Base-by-base conservation (phyloP, 495 filamentous ascomycete species). In the Rhypophila decipiens region DNA sequence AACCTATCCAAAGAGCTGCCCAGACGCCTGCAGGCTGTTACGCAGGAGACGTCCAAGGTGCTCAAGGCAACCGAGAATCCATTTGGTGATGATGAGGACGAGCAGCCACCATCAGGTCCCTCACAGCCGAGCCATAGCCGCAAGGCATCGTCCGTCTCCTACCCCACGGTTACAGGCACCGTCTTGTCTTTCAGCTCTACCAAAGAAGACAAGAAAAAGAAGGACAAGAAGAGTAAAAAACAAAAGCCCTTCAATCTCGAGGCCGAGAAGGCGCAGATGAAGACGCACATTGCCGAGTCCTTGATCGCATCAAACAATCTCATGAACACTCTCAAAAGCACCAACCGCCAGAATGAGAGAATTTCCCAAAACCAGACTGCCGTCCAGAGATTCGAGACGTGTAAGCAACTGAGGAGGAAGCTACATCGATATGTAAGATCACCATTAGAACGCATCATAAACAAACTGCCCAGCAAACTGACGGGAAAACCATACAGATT, bases 281-380 rank as follows among this genome's bases (percentile, higher is more conserved):
- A 94, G 41, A 78, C 82, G 44, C 79, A 82, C 17, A 85, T 97
- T 31, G 94, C 90, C 2, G 85, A 88, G 15, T 79, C 90, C 1
- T 87, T 86, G 0, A 85, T 97, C 20, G 86, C 90, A 9, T 85
- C 89, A 34, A 96, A 88, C 0, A 96, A 96, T 62, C 73, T 99
- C 33, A 75, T 82, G 56, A 99, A 99, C 66, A 82, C 84, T 17
- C 74, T 99, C 13, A 89, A 90, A 52, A 80, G 86, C 35, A 88
- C 96, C 60, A 96, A 97, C 60, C 81, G 94, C 29, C 94, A 97
- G 64, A 81, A 74, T 27, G 81, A 93, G 59, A 83, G 86, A 3
- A 89, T 96, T 21, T 93, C 87, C 29, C 87, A 94, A 52, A 91
- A 96, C 57, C 63, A 74, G 11, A 77, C 85, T 50, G 84, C 87